Percentiles rank a stretch among this genome's conserved stretches.
Evolutionary conservation across 2,329 filamentous ascomycete genomes (phyloP).

Genomic region (Botrytis squamosa): DNA sequence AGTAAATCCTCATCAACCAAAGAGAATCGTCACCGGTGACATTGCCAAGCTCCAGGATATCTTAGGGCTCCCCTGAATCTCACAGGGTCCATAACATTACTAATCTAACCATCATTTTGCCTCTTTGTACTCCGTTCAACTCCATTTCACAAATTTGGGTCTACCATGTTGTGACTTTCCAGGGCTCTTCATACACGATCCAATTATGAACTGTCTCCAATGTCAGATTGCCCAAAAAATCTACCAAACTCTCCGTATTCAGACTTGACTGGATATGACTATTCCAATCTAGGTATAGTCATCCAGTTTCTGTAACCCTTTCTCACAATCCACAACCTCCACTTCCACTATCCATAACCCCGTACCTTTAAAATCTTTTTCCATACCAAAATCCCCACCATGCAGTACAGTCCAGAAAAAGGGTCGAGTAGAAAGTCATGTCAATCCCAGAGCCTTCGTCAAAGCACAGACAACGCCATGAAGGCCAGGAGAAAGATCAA

Average conservation of each 20-base stretch:
- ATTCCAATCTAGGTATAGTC: background rate
- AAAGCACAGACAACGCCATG: slow-evolving; percentile 31
- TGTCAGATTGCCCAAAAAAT: background rate
- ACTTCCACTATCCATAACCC: background rate
- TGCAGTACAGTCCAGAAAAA: background rate
- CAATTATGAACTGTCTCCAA: background rate
- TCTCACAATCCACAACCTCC: background rate
- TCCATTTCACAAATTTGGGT: background rate
- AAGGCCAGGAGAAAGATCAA: slow-evolving; percentile 19
- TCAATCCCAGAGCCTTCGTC: background rate
- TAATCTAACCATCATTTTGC: background rate
- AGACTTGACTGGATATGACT: background rate
- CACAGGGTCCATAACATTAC: background rate
- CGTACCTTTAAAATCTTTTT: background rate
- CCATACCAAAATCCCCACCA: background rate
- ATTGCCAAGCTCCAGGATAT: background rate
- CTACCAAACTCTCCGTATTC: background rate
- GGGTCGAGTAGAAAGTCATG: background rate
- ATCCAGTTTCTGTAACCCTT: background rate
- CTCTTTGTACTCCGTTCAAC: background rate
- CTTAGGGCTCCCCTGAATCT: slow-evolving; percentile 2
- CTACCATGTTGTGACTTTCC: background rate
- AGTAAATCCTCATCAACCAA: background rate
- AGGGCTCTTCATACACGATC: background rate
- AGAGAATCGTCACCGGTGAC: background rate